Base-by-base conservation (phyloP, 192 early-diverging fungal species). In the Rhizophagus clarus region DNA sequence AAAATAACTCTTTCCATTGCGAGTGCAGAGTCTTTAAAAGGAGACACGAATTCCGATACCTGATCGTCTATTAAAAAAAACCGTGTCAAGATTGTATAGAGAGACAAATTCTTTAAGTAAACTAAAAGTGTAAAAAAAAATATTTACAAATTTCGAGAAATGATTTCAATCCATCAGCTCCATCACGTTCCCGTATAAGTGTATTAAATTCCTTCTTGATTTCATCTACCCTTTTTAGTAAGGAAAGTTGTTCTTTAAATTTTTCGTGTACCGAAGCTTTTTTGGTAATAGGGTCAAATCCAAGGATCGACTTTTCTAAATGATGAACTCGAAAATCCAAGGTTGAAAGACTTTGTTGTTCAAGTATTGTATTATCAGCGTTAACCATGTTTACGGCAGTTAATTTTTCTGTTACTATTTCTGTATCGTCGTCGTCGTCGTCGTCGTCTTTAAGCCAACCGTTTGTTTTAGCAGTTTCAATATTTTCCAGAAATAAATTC, bases 141-240 rank as follows among this genome's bases (percentile, higher is more conserved):
- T 70, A 31, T 72, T 81, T 83, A 86, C 85, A 86, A 81, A 81
- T 82, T 29, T 84, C 79, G 11, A 81, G 37, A 76, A 84, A 86
- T 9, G 77, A 62, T 63, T 82, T 76, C n/a, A 86, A 76, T 20
- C 72, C 60, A 28, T 79, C 72, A 69, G 67, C 31, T 20, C 31
- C 73, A 75, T 85, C 61, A 84, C 80, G 45, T 32, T 85, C 61
- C 82, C 77, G 32, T 76, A 86, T 31, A 81, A 73, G 49, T 28
- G 51, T 61, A 1, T 86, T 34, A 6, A 86, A 70, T 51, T 82
- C 79, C 32, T 81, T 84, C 64, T 80, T 49, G 28, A 86, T 32
- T 20, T 74, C 71, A 28, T 75, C 68, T 0, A 81, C 60, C 45
- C 81, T 76, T 15, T 74, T 80, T n/a, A 70, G 56, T 51, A 82